These are phyloP conservation scores for Peronospora farinosa DNA, from an alignment of 352 stramenopile genomes.

Conservation along the genomic window DNA sequence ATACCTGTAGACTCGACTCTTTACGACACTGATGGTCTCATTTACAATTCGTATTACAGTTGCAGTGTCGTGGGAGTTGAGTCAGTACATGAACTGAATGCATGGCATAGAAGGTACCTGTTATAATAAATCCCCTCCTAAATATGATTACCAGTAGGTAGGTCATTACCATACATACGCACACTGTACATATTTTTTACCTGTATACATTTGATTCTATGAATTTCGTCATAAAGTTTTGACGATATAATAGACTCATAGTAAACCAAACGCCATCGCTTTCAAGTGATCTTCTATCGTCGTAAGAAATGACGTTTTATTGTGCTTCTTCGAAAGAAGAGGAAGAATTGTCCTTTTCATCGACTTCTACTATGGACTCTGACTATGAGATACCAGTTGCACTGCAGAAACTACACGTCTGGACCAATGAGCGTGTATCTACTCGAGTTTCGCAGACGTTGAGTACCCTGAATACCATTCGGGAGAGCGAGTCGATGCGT, in stretches of 20 bases:
- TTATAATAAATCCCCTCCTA: neutral
- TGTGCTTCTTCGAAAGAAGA: constrained; percentile 25
- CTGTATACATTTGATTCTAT: neutral
- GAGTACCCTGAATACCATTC: constrained; percentile 58
- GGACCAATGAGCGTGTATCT: constrained; percentile 64
- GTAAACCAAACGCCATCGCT: neutral
- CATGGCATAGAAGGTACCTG: constrained; percentile 11
- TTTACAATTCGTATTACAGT: too few species aligned
- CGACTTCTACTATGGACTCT: constrained; percentile 79
- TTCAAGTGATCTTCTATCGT: neutral
- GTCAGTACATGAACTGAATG: constrained; percentile 13
- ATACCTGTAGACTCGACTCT: too few species aligned
- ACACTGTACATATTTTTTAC: neutral
- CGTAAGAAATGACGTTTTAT: constrained; percentile 21
- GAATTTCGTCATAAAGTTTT: neutral
- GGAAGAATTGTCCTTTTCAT: constrained; percentile 68
- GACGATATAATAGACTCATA: neutral
- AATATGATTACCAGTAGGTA: too few species aligned
- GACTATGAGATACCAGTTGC: constrained; percentile 76
- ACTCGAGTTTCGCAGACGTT: constrained; percentile 54
- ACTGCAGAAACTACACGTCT: constrained; percentile 54
- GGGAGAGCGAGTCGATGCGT: constrained; percentile 72
- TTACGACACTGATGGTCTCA: too few species aligned
- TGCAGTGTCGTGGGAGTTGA: neutral
- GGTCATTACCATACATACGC: too few species aligned